These are phyloP conservation scores for Schwanniomyces etchellsii DNA, from an alignment of 1,139 yeast genomes.

Conservation along the genomic window DNA sequence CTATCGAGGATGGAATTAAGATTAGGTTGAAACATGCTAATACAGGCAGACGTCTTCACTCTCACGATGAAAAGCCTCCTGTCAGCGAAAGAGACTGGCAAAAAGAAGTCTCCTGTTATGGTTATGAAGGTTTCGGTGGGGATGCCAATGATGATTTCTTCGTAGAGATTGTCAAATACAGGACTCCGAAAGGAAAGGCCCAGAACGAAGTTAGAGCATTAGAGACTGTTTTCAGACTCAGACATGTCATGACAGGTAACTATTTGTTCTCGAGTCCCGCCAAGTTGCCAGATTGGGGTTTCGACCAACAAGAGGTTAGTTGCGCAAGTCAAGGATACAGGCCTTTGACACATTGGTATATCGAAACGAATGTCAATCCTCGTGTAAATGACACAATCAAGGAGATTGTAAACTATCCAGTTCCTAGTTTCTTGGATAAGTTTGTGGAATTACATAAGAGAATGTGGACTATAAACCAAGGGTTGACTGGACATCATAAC, in stretches of 20 bases:
- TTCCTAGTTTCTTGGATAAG: conserved; percentile 62
- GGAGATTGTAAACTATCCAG: conserved; percentile 50
- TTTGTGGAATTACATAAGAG: conserved; percentile 71
- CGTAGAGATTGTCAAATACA: conserved; percentile 71
- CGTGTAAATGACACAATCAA: conserved; percentile 16
- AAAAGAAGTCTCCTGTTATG: conserved; percentile 90
- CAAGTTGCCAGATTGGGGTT: conserved; percentile 93
- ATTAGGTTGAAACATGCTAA: conserved; percentile 69
- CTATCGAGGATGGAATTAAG: conserved; percentile 70
- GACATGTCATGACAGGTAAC: conserved; percentile 88
- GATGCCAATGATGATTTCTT: conserved; percentile 95
- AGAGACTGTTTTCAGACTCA: conserved; percentile 77
- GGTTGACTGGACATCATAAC: conserved; percentile 76
- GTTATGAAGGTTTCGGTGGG: conserved; percentile 85
- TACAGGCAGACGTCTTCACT: conserved; percentile 81
- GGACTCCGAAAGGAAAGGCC: conserved; percentile 54
- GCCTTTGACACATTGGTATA: conserved; percentile 76
- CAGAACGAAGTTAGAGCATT: conserved; percentile 66
- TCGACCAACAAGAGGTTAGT: conserved; percentile 94
- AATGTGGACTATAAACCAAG: conserved; percentile 91
- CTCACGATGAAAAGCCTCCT: conserved; percentile 94
- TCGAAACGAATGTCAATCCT: conserved; percentile 67
- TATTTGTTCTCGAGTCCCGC: conserved; percentile 81
- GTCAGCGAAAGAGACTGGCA: conserved; percentile 94
- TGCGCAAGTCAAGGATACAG: conserved; percentile 79